A percentile compares a stretch with the other conserved stretches of the same genome.
Evolutionary conservation across 768 basidiomycete genomes (phyloP).

Genomic region (Cyathus striatus): DNA sequence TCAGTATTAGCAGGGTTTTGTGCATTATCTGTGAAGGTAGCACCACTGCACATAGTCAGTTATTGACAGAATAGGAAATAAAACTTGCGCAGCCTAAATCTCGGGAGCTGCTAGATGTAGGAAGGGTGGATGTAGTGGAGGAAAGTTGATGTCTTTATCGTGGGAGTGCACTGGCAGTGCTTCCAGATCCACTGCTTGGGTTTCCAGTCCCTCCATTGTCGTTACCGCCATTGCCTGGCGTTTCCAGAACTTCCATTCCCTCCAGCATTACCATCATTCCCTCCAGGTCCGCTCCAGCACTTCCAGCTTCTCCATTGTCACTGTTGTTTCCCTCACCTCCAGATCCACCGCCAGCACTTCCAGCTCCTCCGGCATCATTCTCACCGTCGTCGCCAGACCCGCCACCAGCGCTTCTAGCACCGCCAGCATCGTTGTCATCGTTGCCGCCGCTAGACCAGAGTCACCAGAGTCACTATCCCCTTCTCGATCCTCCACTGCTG

Average conservation of each 20-base stretch:
- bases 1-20: no score
- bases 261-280: not conserved
- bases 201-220: not conserved
- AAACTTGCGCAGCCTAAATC: no score
- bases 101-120: no score
- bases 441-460: not conserved
- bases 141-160: no score
- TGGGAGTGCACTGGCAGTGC: no score
- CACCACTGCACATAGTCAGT: no score
- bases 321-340: not conserved
- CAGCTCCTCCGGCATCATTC: not conserved
- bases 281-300: conserved; percentile 1
- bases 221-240: not conserved
- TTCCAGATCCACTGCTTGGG: not conserved
- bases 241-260: not conserved
- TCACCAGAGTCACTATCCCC: not conserved
- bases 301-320: not conserved
- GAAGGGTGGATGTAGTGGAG: no score
- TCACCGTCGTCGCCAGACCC: not conserved
- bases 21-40: no score
- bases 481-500: not conserved
- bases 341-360: not conserved
- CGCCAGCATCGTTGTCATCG: not conserved
- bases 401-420: not conserved
- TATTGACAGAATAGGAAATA: no score